Evolutionary conservation across 345 rosid genomes (phyloP), one percentile per base, ranked within the genome.

Genomic region (Eutrema yunnanense): DNA sequence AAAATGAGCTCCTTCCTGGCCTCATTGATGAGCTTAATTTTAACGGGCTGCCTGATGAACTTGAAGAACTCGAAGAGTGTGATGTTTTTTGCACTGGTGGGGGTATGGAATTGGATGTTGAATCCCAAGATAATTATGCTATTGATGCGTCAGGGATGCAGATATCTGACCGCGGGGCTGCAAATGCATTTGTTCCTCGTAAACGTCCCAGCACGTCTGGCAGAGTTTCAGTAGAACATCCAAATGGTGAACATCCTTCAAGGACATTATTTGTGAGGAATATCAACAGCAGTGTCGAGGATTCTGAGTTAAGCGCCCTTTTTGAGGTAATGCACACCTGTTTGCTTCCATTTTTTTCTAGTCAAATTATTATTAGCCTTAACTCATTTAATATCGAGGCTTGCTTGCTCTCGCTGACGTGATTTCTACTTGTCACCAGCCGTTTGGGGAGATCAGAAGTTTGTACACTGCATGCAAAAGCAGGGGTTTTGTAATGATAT

Each of bases 221-320:
- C 55, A 77, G 90, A 16, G 86, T 90, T 74, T 88, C 87, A 40
- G 94, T 96, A 54, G 98, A 93, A 40, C 97, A 93, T 77, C 98
- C 98, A 12, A 87, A 84, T 53, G 98, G 98, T 38, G 98, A 94
- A 80, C 97, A 90, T 78, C 98, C 97, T 82, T 94, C 98, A 9
- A 84, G 98, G 77, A 94, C 98, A 36, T 68, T 94, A 54, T 94
- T 90, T 79, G 98, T 94, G 14, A 86, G 97, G 61, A 94, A 94
- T 73, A 94, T 94, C 66, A 94, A 94, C 80, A 94, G 98, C 67
- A 87, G 90, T 67, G 97, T 90, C 14, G 98, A 94, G 56, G 97
- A 94, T 77, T 78, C 87, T 29, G 98, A 94, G 80, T 75, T 93
- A 77, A 83, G 72, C 65, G 78, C 98, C 58, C 92, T 93, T 40